A percentile compares a stretch with the other conserved stretches of the same genome.
Evolutionary conservation across 2,329 filamentous ascomycete species (phyloP).

Genomic region (Amphichorda felina): DNA sequence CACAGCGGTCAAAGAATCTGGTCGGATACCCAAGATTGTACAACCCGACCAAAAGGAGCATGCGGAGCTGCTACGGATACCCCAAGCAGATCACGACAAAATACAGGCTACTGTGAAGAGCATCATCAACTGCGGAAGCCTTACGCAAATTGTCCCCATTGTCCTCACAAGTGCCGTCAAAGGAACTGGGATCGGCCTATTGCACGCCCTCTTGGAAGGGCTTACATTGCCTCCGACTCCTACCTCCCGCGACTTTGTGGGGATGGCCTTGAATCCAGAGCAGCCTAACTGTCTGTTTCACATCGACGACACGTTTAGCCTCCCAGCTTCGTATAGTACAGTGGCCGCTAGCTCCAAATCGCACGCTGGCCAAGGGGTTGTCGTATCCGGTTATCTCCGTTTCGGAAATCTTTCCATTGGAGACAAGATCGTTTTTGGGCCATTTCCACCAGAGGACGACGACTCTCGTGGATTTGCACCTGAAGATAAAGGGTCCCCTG

Average conservation of each 20-base stretch:
- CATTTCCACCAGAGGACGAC: slow-evolving; percentile 52
- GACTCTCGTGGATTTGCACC: slow-evolving; percentile 23
- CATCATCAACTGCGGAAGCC: slow-evolving; percentile 29
- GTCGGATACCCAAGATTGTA: slow-evolving; percentile 66
- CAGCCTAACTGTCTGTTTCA: slow-evolving; percentile 64
- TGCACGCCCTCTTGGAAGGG: slow-evolving; percentile 70
- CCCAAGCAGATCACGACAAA: slow-evolving; percentile 41
- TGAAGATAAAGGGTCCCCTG: slow-evolving; percentile 33
- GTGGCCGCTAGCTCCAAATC: slow-evolving; percentile 7
- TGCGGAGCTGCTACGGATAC: slow-evolving; percentile 42
- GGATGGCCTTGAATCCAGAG: slow-evolving; percentile 42
- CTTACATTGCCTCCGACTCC: slow-evolving; percentile 56
- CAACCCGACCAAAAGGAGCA: slow-evolving; percentile 36
- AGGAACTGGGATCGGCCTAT: slow-evolving; percentile 66
- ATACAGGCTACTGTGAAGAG: slow-evolving; percentile 42
- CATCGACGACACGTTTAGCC: slow-evolving; percentile 79
- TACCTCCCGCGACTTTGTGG: slow-evolving; percentile 41
- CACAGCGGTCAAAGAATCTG: slow-evolving; percentile 63
- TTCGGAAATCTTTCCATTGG: slow-evolving; percentile 68
- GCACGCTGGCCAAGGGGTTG: slow-evolving; percentile 42
- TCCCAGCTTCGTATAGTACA: slow-evolving; percentile 45
- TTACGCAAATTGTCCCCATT: slow-evolving; percentile 59
- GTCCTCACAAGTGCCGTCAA: slow-evolving; percentile 79
- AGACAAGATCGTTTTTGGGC: slow-evolving; percentile 67
- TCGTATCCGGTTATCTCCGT: slow-evolving; percentile 77